Conservation (phyloP, 192 early-diverging fungal genomes). For the Coemansia sp. region DNA sequence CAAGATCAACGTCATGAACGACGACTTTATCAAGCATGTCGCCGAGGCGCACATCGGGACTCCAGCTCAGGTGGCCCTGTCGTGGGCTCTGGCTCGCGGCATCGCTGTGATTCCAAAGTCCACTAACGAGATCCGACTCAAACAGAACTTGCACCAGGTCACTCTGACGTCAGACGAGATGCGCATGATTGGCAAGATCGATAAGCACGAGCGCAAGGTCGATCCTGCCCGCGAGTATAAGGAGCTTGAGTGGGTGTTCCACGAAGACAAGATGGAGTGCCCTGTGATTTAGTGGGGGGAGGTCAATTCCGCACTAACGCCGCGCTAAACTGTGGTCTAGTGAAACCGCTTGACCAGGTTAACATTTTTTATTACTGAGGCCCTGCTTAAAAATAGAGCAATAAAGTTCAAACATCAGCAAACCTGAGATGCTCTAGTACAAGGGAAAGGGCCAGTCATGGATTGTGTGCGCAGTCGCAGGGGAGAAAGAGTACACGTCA, state of each 20-base stretch:
- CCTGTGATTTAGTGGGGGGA: conserved; percentile 32
- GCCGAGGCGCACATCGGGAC: conserved; percentile 67
- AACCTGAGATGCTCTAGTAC: too few species aligned
- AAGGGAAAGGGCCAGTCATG: too few species aligned
- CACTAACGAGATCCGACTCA: conserved; percentile 64
- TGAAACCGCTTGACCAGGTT: too few species aligned
- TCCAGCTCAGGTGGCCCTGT: conserved; percentile 73
- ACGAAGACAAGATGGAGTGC: conserved; percentile 38
- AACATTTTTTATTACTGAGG: too few species aligned
- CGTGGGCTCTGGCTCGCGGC: conserved; percentile 76
- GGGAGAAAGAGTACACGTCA: too few species aligned
- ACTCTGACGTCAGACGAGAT: conserved; percentile 39
- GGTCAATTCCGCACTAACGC: background rate
- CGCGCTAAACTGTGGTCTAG: too few species aligned
- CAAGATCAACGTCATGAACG: conserved; percentile 40
- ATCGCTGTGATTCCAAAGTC: conserved; percentile 82
- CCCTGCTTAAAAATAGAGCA: too few species aligned
- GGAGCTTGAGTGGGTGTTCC: conserved; percentile 52
- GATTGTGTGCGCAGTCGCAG: too few species aligned
- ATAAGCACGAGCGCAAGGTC: conserved; percentile 39
- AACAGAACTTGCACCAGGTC: conserved; percentile 48
- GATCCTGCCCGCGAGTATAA: conserved; percentile 28
- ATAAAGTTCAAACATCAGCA: too few species aligned
- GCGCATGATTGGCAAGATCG: conserved; percentile 30
- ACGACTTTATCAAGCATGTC: conserved; percentile 62